Evolutionary conservation across 768 basidiomycete genomes (phyloP).

Genomic region (Candolleomyces aberdarensis): DNA sequence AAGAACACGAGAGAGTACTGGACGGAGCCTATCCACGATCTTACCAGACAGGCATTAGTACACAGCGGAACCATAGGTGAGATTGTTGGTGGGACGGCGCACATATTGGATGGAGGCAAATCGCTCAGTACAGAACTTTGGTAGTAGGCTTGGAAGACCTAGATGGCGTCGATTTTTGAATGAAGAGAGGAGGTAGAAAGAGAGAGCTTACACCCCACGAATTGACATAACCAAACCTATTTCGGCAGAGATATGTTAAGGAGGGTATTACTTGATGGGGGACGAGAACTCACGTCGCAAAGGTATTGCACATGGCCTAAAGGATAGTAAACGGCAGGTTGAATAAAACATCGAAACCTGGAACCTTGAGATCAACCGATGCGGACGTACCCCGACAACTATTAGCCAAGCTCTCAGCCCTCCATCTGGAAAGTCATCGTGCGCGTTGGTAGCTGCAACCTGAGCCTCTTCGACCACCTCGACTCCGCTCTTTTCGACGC

Average conservation of each 20-base stretch:
- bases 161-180: not conserved
- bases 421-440: constrained; percentile 41
- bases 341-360: not conserved
- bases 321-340: not conserved
- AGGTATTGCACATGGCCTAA: constrained; percentile 46
- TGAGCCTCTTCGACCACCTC: not conserved
- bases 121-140: constrained; percentile 46
- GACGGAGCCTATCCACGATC: constrained; percentile 77
- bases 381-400: constrained; percentile 35
- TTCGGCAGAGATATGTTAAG: constrained; percentile 11
- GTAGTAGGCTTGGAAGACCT: constrained; percentile 78
- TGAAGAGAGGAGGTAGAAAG: not conserved
- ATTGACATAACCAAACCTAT: constrained; percentile 66
- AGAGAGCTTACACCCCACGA: constrained; percentile 62
- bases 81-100: constrained; percentile 13
- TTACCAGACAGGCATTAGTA: constrained; percentile 19
- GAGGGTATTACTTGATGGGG: not conserved
- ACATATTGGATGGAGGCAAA: constrained; percentile 64
- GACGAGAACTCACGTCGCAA: constrained; percentile 36
- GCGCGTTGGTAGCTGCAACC: not conserved
- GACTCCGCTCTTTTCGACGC: not conserved
- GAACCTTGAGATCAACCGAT: too few relatives aligned
- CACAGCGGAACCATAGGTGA: not conserved
- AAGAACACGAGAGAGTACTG: constrained; percentile 68
- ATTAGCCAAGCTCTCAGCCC: constrained; percentile 43